A percentile compares a stretch with the other conserved stretches of the same genome.
Conservation (phyloP, 2,329 filamentous ascomycete genomes). For the Alternaria arbusti region DNA sequence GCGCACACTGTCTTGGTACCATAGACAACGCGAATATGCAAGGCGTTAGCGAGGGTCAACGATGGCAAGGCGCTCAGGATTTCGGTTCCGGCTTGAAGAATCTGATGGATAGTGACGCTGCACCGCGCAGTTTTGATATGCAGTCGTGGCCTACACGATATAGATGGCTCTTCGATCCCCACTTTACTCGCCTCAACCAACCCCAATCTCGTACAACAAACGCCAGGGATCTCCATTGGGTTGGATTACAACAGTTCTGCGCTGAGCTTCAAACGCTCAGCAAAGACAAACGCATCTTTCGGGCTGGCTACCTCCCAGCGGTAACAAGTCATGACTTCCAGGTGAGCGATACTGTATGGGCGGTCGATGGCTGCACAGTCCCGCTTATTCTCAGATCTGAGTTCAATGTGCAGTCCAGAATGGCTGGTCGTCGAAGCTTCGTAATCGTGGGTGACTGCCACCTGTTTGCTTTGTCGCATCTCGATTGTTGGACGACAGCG, state of each 20-base stretch:
- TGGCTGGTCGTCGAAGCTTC: neutral
- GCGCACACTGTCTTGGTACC: conserved; percentile 14
- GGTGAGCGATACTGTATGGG: conserved; percentile 16
- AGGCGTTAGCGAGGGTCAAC: neutral
- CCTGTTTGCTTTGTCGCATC: conserved; percentile 13
- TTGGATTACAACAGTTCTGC: conserved; percentile 8
- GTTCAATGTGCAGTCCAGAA: accelerated
- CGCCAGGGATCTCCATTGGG: neutral
- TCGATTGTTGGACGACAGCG: conserved; percentile 14
- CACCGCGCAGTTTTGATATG: neutral
- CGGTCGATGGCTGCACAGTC: conserved; percentile 12
- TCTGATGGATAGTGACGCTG: neutral
- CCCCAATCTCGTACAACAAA: neutral
- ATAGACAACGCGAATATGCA: conserved; percentile 6
- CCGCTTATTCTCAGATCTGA: conserved; percentile 11
- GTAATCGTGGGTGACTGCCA: conserved; percentile 13
- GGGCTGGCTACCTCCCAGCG: conserved; percentile 11
- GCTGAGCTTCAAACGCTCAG: conserved; percentile 7
- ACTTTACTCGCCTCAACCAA: neutral
- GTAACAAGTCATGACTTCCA: conserved; percentile 5
- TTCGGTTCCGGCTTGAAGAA: conserved; percentile 2
- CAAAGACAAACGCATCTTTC: conserved; percentile 10
- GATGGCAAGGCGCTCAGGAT: conserved; percentile 2
- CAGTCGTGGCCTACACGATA: conserved; percentile 9
- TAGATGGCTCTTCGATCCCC: conserved; percentile 12